Evolutionary conservation across 1,139 yeast genomes (phyloP).

Genomic region (Nakaseomyces kungkrabaensis): DNA sequence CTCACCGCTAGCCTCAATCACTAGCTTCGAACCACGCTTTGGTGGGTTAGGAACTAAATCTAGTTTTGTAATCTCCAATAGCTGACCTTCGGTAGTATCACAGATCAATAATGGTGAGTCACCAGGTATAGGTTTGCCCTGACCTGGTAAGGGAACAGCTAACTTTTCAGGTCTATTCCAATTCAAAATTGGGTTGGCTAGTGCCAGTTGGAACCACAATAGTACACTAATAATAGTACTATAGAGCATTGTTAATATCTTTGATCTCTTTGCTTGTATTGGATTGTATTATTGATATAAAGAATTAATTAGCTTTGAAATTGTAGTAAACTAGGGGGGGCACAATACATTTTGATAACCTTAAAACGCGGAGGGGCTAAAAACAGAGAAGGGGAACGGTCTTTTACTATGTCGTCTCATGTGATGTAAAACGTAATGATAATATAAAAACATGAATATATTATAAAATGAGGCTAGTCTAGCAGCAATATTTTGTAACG

Average conservation of each 20-base stretch:
- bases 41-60: slow-evolving; percentile 82
- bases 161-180: slow-evolving; percentile 3
- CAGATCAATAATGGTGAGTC: slow-evolving; percentile 76
- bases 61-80: slow-evolving; percentile 51
- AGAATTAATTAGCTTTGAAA: too few species aligned
- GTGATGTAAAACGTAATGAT: too few species aligned
- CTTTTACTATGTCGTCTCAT: too few species aligned
- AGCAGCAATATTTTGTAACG: too few species aligned
- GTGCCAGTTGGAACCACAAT: neutral
- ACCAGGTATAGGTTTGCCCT: slow-evolving; percentile 73
- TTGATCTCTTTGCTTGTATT: too few species aligned
- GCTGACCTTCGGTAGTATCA: slow-evolving; percentile 53
- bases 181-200: neutral
- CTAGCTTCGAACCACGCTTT: slow-evolving; percentile 63
- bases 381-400: too few species aligned
- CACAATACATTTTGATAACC: too few species aligned
- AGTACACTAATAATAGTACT: neutral
- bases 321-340: too few species aligned
- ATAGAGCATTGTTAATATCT: neutral
- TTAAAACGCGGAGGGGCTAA: too few species aligned
- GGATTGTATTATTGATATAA: too few species aligned
- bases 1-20: slow-evolving; percentile 64
- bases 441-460: too few species aligned
- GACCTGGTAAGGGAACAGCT: slow-evolving; percentile 13
- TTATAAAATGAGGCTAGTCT: too few species aligned